These are phyloP conservation scores for Syncephalastrum monosporum DNA, from an alignment of 371 early-diverging fungal genomes.

Conservation along the genomic window DNA sequence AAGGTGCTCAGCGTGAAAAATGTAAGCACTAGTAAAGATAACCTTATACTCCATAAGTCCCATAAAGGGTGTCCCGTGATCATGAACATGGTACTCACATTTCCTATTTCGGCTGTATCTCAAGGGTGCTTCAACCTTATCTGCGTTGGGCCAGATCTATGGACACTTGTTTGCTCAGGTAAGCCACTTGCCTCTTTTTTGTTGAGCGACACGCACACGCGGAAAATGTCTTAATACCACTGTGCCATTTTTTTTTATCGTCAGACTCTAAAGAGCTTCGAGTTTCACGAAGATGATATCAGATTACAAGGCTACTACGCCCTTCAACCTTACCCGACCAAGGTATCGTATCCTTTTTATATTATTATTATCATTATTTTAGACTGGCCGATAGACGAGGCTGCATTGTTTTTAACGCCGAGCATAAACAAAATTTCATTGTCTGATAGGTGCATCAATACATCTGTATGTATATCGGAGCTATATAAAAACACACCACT, in stretches of 20 bases:
- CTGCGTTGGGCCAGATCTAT: constrained; percentile 12
- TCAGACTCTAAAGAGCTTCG: constrained; percentile 6
- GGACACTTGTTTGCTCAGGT: constrained; percentile 13
- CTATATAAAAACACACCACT: no score
- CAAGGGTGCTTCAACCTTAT: no score
- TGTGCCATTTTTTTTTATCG: no score
- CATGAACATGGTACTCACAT: no score
- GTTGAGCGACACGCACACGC: no score
- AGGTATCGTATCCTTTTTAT: constrained; percentile 29
- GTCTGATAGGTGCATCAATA: constrained; percentile 37
- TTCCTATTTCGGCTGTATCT: no score
- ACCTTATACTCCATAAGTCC: no score
- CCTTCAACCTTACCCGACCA: constrained; percentile 39
- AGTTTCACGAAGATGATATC: constrained; percentile 21
- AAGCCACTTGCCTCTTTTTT: neutral
- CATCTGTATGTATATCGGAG: constrained; percentile 32
- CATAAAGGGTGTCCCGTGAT: no score
- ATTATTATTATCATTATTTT: no score
- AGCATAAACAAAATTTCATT: neutral
- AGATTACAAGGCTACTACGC: constrained; percentile 43
- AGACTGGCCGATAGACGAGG: no score
- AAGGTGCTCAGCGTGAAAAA: constrained; percentile 46
- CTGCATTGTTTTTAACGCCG: constrained; percentile 8
- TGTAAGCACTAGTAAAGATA: constrained; percentile 22
- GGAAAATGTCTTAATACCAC: no score